Conservation (phyloP, 2,329 filamentous ascomycete genomes). For the Aureobasidium lini region DNA sequence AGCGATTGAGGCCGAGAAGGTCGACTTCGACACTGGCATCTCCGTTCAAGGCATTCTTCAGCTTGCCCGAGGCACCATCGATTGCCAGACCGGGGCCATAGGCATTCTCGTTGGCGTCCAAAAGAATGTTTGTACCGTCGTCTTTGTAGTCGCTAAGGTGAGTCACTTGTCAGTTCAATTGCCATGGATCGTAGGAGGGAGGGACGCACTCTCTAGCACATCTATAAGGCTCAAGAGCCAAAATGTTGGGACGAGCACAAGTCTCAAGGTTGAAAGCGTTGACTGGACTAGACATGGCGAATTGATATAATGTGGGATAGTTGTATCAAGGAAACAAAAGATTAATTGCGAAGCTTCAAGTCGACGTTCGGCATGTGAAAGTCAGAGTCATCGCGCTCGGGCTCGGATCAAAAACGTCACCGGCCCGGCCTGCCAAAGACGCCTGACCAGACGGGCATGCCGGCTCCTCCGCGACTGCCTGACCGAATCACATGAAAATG, state of each 20-base stretch:
- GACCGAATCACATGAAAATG: slow-evolving; percentile 2
- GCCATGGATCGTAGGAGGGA: neutral
- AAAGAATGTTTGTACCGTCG: slow-evolving; percentile 87
- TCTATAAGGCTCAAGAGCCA: slow-evolving; percentile 46
- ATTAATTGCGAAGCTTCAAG: neutral
- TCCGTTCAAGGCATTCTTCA: slow-evolving; percentile 38
- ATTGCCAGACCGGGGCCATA: slow-evolving; percentile 72
- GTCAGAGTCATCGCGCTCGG: slow-evolving; percentile 3
- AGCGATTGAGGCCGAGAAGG: slow-evolving; percentile 78
- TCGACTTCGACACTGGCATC: slow-evolving; percentile 55
- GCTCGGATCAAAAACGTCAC: neutral
- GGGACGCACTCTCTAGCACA: slow-evolving; percentile 46
- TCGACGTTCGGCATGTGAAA: slow-evolving; percentile 2
- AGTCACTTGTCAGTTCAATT: slow-evolving; percentile 17
- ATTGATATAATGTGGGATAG: neutral
- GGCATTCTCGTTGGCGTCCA: slow-evolving; percentile 97
- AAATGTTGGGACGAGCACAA: slow-evolving; percentile 46
- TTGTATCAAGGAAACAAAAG: neutral
- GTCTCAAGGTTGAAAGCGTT: slow-evolving; percentile 40
- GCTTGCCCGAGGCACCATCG: slow-evolving; percentile 36
- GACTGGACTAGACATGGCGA: neutral
- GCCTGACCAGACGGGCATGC: neutral
- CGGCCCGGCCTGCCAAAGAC: neutral
- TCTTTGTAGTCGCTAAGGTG: slow-evolving; percentile 79
- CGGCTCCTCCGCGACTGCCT: neutral